These are phyloP conservation scores for Cyphellophora attinorum DNA, from an alignment of 2,329 filamentous ascomycete genomes.

Conservation along the genomic window DNA sequence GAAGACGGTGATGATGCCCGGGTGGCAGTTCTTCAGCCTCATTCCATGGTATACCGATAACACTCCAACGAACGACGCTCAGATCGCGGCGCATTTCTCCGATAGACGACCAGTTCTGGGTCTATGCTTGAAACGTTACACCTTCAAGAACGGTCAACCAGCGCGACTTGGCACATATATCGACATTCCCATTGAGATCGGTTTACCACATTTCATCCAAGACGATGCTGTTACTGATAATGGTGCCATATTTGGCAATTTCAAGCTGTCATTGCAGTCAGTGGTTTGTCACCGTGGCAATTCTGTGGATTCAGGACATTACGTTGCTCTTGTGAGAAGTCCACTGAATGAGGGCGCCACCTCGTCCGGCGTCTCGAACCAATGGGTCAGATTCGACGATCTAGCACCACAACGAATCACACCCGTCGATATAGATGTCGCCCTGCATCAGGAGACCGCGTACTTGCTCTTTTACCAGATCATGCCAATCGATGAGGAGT, in stretches of 20 bases:
- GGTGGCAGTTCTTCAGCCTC: constrained; percentile 93
- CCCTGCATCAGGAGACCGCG: constrained; percentile 76
- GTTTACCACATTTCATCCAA: constrained; percentile 79
- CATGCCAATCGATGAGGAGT: constrained; percentile 68
- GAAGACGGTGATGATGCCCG: constrained; percentile 88
- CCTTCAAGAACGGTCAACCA: constrained; percentile 60
- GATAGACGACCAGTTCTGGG: constrained; percentile 75
- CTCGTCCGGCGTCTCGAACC: constrained; percentile 53
- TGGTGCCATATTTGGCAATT: constrained; percentile 68
- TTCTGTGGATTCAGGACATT: constrained; percentile 81
- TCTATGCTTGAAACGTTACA: constrained; percentile 87
- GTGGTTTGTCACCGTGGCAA: constrained; percentile 86
- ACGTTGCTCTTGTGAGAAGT: constrained; percentile 74
- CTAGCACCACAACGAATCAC: constrained; percentile 62
- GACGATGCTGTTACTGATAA: constrained; percentile 62
- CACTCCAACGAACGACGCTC: constrained; percentile 56
- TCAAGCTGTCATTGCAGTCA: constrained; percentile 84
- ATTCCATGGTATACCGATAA: constrained; percentile 84
- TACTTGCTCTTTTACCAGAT: constrained; percentile 96
- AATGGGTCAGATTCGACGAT: constrained; percentile 92
- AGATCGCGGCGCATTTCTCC: constrained; percentile 82
- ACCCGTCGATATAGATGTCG: constrained; percentile 67
- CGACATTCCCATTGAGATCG: constrained; percentile 80
- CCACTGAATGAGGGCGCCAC: constrained; percentile 23
- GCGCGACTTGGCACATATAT: constrained; percentile 70